These are phyloP conservation scores for Cyberlindnera mrakii DNA, from an alignment of 805 yeast genomes.

Conservation along the genomic window DNA sequence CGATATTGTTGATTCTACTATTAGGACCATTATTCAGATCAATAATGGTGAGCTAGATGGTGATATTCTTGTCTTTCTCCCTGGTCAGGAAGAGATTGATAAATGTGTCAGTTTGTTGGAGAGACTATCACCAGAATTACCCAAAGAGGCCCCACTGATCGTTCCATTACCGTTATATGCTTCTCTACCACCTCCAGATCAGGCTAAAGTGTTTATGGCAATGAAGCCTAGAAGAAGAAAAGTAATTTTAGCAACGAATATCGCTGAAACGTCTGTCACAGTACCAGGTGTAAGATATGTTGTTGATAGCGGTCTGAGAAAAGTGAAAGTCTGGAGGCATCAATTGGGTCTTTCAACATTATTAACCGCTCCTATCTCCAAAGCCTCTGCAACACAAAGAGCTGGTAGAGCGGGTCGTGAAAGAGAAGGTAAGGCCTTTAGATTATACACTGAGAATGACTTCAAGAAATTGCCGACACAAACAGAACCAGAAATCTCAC, in stretches of 20 bases:
- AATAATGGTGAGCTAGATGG: slow-evolving; percentile 74
- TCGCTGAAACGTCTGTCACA: slow-evolving; percentile 97
- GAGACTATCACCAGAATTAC: slow-evolving; percentile 57
- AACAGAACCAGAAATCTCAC: slow-evolving; percentile 88
- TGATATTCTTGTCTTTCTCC: slow-evolving; percentile 85
- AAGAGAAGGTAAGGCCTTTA: slow-evolving; percentile 79
- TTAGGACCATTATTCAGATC: slow-evolving; percentile 69
- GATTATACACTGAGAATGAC: slow-evolving; percentile 74
- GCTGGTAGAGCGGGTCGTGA: slow-evolving; percentile 99
- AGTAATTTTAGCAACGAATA: slow-evolving; percentile 86
- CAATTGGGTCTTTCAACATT: slow-evolving; percentile 89
- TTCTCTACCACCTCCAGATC: slow-evolving; percentile 81
- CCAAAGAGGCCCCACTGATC: slow-evolving; percentile 68
- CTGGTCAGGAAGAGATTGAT: slow-evolving; percentile 98
- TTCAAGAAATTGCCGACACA: slow-evolving; percentile 59
- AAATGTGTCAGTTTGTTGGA: slow-evolving; percentile 61
- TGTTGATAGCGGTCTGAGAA: slow-evolving; percentile 86
- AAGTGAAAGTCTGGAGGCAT: slow-evolving; percentile 93
- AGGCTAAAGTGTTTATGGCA: slow-evolving; percentile 69
- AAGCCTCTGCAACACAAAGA: slow-evolving; percentile 91
- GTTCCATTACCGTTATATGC: slow-evolving; percentile 88
- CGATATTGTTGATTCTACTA: slow-evolving; percentile 77
- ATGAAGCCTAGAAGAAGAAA: slow-evolving; percentile 67
- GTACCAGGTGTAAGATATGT: slow-evolving; percentile 93
- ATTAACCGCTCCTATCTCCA: slow-evolving; percentile 86